These are phyloP conservation scores for Andrographis paniculata DNA, from an alignment of 305 asterid genomes.

Conservation along the genomic window DNA sequence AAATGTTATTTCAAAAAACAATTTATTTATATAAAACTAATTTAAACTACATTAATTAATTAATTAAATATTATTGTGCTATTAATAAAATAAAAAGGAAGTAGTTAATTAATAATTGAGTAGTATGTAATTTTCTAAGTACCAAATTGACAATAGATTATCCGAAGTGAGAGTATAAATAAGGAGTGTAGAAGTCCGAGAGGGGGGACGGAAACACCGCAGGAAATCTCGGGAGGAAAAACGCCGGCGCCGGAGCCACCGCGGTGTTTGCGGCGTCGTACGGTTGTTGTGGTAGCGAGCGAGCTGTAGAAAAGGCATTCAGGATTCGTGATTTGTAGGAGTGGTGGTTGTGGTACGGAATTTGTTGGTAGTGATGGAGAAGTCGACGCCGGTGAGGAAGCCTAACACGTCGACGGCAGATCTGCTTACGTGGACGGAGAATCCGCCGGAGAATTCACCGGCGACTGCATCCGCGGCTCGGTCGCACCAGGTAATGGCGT, in stretches of 20 bases:
- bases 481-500: constrained; percentile 38
- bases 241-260: not conserved
- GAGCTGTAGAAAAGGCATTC: not conserved
- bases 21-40: no score
- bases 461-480: constrained; percentile 20
- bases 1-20: no score
- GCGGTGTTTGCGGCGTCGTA: no score
- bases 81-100: no score
- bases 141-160: not conserved
- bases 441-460: constrained; percentile 41
- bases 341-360: not conserved
- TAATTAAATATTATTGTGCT: no score
- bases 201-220: not conserved
- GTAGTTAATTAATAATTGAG: no score
- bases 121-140: not conserved
- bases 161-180: constrained; percentile 1
- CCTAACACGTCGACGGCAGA: constrained; percentile 63
- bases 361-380: constrained; percentile 31
- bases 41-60: no score
- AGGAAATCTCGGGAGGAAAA: not conserved
- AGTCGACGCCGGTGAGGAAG: constrained; percentile 45
- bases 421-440: constrained; percentile 68
- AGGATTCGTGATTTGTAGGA: not conserved
- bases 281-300: no score
- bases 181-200: not conserved